phyloP scores from a whole-genome alignment of 1,139 yeast genomes.

The Sugiyamaella pinicola region DNA sequence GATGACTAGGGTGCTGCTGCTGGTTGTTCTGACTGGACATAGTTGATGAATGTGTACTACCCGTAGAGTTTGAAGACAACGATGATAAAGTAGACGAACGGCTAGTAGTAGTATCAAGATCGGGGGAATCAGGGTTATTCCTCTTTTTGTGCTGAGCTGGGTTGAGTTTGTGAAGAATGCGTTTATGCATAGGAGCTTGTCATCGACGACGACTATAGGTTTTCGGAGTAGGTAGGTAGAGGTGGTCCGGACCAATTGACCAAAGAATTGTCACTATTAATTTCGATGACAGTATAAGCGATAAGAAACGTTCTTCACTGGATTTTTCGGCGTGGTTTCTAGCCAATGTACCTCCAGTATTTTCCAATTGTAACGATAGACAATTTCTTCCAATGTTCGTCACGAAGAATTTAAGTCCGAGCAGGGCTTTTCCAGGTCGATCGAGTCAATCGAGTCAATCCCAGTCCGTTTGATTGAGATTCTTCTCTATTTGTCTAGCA shows the following conservation, averaged over 20 bases:
- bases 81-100: constrained; percentile 5
- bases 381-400: too few species aligned
- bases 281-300: too few species aligned
- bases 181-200: constrained; percentile 30
- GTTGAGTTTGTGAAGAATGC: constrained; percentile 30
- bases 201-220: constrained; percentile 9
- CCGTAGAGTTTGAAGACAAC: constrained; percentile 6
- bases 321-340: too few species aligned
- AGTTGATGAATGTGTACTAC: constrained; percentile 3
- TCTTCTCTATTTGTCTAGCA: not conserved
- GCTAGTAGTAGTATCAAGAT: constrained; percentile 2
- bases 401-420: too few species aligned
- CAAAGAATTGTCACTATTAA: too few species aligned
- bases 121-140: constrained; percentile 14
- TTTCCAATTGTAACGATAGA: too few species aligned
- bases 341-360: too few species aligned
- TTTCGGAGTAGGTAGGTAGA: too few species aligned
- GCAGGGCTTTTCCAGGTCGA: too few species aligned
- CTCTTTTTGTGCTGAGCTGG: constrained; percentile 21
- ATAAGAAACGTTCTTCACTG: too few species aligned
- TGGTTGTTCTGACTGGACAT: constrained; percentile 5
- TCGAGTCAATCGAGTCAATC: too few species aligned
- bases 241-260: too few species aligned
- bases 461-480: not conserved
- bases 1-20: not conserved